A percentile compares a stretch with the other conserved stretches of the same genome.
Conservation (phyloP, 2,329 filamentous ascomycete genomes). For the Delphinella strobiligena region DNA sequence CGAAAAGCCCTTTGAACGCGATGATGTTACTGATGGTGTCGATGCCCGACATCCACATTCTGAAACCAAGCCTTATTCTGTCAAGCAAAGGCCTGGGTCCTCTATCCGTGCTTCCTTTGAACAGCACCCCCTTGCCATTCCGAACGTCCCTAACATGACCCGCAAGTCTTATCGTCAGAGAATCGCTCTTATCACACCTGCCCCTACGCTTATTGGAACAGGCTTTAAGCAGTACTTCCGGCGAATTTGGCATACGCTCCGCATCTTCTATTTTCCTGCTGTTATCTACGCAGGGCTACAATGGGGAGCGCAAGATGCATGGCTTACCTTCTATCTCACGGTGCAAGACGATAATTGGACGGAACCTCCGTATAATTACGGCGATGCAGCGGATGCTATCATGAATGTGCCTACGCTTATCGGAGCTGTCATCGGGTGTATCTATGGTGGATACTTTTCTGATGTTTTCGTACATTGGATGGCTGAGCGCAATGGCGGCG, state of each 20-base stretch:
- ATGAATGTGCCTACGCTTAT: constrained; percentile 47
- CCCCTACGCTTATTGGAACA: constrained; percentile 40
- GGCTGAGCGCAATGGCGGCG: constrained; percentile 40
- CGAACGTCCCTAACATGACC: constrained; percentile 4
- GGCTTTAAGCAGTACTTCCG: constrained; percentile 43
- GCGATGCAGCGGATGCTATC: constrained; percentile 40
- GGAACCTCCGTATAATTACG: constrained; percentile 42
- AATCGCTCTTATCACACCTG: constrained; percentile 44
- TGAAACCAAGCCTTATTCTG: too few relatives aligned
- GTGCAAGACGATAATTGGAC: constrained; percentile 46
- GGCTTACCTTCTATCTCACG: constrained; percentile 35
- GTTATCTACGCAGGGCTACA: constrained; percentile 46
- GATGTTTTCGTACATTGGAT: constrained; percentile 46
- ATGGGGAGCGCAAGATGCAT: constrained; percentile 49
- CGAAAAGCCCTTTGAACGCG: neutral
- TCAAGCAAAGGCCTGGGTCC: too few relatives aligned
- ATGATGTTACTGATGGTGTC: constrained; percentile 1
- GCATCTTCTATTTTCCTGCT: constrained; percentile 46
- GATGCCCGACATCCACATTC: too few relatives aligned
- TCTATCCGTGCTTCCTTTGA: too few relatives aligned
- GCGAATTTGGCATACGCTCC: constrained; percentile 43
- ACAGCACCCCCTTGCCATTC: too few relatives aligned
- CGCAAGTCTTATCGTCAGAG: constrained; percentile 43
- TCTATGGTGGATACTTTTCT: constrained; percentile 46
- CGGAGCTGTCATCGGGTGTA: constrained; percentile 43